Evolutionary conservation across 164 flowering plant species (phyloP).

Genomic region (Nymphaea colorata): DNA sequence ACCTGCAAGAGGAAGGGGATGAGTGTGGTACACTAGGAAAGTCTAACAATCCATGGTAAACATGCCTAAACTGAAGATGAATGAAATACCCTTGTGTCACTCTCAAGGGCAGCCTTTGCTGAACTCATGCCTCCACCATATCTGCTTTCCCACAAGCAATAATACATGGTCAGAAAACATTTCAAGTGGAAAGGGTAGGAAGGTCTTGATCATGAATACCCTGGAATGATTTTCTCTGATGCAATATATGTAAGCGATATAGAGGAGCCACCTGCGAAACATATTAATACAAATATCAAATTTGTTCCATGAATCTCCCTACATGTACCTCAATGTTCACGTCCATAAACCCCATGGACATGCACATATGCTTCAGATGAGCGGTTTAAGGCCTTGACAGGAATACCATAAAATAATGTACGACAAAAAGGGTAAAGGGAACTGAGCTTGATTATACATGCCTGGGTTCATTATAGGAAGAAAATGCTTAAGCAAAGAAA

Average conservation of each 20-base stretch:
- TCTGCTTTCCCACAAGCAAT: constrained; percentile 18
- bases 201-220: constrained; percentile 25
- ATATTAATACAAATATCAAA: background rate
- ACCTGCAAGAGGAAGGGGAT: constrained; percentile 36
- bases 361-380: background rate
- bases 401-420: background rate
- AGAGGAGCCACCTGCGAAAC: constrained; percentile 73
- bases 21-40: background rate
- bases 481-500: constrained; percentile 85
- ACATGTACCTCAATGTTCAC: too few species aligned
- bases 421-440: background rate
- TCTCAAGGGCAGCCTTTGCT: constrained; percentile 96
- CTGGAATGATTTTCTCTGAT: constrained; percentile 93
- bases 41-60: background rate
- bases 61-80: background rate
- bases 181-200: background rate
- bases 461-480: constrained; percentile 96
- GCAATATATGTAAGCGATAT: constrained; percentile 94
- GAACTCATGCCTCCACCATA: constrained; percentile 99
- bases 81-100: constrained; percentile 64
- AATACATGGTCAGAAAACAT: background rate
- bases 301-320: too few species aligned
- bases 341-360: too few species aligned
- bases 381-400: background rate
- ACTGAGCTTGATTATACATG: constrained; percentile 9